Conservation (phyloP, 371 early-diverging fungal genomes). For the Rhizopus microsporus region DNA sequence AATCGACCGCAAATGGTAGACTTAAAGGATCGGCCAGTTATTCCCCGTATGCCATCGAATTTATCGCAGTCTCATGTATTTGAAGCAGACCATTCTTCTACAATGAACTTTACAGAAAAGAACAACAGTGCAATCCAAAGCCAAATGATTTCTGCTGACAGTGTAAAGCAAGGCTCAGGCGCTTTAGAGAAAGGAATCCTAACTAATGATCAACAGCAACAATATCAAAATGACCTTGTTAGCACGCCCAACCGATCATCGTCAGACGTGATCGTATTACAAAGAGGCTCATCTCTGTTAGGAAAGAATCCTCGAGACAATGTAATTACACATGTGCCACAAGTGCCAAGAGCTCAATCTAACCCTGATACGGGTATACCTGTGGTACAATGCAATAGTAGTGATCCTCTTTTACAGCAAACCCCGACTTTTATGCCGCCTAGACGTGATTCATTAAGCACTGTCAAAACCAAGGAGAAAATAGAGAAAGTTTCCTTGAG, state of each 20-base stretch:
- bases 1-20: no score
- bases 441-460: conserved; percentile 17
- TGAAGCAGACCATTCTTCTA: no score
- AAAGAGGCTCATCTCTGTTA: conserved; percentile 12
- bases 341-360: no score
- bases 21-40: background rate
- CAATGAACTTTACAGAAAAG: no score
- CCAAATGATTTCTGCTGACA: no score
- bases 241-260: conserved; percentile 5
- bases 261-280: conserved; percentile 9
- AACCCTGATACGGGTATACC: no score
- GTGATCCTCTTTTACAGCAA: background rate
- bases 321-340: background rate
- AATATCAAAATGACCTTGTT: background rate
- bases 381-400: background rate
- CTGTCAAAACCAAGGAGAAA: background rate
- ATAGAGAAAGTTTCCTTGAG: background rate
- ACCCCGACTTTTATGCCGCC: conserved; percentile 3
- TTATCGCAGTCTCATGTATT: no score
- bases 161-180: no score
- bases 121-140: no score
- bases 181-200: no score
- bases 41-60: conserved; percentile 4
- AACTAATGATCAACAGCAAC: conserved; percentile 3
- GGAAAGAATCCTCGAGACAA: background rate